These are phyloP conservation scores for Pezicula radicicola DNA, from an alignment of 2,329 filamentous ascomycete species.

Conservation along the genomic window DNA sequence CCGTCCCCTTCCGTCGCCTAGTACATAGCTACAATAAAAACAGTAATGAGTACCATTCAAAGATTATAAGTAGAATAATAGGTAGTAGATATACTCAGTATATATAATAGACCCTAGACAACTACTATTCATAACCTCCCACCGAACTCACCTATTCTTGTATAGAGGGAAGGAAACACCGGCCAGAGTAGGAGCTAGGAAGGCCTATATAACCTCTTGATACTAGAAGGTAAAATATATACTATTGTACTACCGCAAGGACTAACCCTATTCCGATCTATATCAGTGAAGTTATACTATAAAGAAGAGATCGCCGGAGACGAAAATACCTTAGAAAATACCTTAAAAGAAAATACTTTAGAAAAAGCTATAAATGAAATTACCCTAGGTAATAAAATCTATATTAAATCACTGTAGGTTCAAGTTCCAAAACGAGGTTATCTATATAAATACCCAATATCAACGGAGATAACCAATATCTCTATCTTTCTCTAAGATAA, in stretches of 20 bases:
- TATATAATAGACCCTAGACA: slow-evolving; percentile 1
- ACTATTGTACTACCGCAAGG: not conserved
- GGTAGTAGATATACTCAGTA: slow-evolving; percentile 1
- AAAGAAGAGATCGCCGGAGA: too few relatives aligned
- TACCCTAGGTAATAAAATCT: too few relatives aligned
- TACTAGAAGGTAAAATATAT: slow-evolving; percentile 2
- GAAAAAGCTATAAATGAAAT: too few relatives aligned
- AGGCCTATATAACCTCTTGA: not conserved
- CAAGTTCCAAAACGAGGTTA: too few relatives aligned
- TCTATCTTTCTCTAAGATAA: too few relatives aligned
- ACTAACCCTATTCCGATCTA: not conserved
- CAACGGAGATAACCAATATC: too few relatives aligned
- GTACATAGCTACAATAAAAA: not conserved
- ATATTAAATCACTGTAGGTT: too few relatives aligned
- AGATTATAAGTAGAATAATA: not conserved
- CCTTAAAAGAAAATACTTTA: too few relatives aligned
- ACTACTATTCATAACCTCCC: slow-evolving; percentile 1
- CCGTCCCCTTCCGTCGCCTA: not conserved
- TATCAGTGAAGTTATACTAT: too few relatives aligned
- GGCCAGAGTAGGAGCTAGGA: not conserved
- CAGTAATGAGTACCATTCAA: slow-evolving; percentile 3
- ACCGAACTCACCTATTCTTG: slow-evolving; percentile 2
- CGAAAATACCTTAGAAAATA: too few relatives aligned
- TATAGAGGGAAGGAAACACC: not conserved
- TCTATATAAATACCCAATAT: too few relatives aligned